phyloP scores from a whole-genome alignment of 1,284 basidiomycete genomes.

The Austroboletus novae-zelandiae region DNA sequence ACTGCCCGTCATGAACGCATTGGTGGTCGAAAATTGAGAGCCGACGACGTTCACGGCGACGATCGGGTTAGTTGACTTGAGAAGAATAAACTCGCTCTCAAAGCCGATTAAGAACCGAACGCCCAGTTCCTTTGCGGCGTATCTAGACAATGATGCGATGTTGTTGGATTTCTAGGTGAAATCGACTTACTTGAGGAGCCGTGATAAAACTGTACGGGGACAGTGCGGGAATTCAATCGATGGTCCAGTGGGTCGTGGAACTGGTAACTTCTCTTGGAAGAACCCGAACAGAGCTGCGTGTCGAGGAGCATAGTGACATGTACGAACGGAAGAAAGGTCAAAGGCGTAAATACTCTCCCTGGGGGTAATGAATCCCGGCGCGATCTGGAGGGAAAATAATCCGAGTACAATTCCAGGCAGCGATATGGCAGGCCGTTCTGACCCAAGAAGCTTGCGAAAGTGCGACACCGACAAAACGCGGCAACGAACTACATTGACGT shows the following conservation, averaged over 20 bases:
- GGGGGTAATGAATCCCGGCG: conserved; percentile 38
- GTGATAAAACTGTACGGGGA: conserved; percentile 52
- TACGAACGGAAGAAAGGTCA: conserved; percentile 51
- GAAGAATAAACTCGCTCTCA: conserved; percentile 67
- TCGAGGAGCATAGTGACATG: conserved; percentile 52
- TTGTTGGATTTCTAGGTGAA: conserved; percentile 26
- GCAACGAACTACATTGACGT: conserved; percentile 51
- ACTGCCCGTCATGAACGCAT: conserved; percentile 43
- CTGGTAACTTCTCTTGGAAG: conserved; percentile 56
- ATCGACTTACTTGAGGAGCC: conserved; percentile 46
- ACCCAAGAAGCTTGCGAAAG: conserved; percentile 51
- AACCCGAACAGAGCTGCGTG: conserved; percentile 62
- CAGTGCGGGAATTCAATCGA: conserved; percentile 48
- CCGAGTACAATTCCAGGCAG: conserved; percentile 48
- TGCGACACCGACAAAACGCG: conserved; percentile 53
- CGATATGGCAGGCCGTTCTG: conserved; percentile 49
- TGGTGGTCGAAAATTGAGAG: conserved; percentile 34
- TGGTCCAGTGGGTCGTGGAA: conserved; percentile 30
- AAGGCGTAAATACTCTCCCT: conserved; percentile 58
- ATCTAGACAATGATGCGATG: conserved; percentile 16
- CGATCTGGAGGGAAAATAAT: conserved; percentile 36
- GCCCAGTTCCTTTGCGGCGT: conserved; percentile 38
- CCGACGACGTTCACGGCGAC: conserved; percentile 52
- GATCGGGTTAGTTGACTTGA: conserved; percentile 50
- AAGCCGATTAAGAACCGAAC: conserved; percentile 63